Percentiles rank a stretch among this genome's conserved stretches.
Conservation (phyloP, 2,329 filamentous ascomycete species). For the Colletotrichum euphorbiae region DNA sequence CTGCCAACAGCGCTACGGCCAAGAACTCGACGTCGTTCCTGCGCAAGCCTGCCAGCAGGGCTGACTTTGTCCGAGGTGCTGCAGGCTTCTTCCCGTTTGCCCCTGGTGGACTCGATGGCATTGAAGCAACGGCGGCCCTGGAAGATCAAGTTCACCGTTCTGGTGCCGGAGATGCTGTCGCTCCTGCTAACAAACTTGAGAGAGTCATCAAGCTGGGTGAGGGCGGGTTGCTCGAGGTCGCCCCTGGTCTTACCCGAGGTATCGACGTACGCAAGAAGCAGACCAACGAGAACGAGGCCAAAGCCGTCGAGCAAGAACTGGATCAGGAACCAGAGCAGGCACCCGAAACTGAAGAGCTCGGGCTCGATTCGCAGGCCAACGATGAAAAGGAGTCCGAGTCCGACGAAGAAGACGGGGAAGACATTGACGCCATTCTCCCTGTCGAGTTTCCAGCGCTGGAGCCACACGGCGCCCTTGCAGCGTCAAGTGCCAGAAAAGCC, state of each 20-base stretch:
- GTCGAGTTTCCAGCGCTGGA: slow-evolving; percentile 94
- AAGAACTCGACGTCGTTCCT: slow-evolving; percentile 94
- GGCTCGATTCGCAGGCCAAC: slow-evolving; percentile 40
- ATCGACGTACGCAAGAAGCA: slow-evolving; percentile 76
- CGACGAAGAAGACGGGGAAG: slow-evolving; percentile 62
- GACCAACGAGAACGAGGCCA: slow-evolving; percentile 62
- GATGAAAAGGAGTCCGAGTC: slow-evolving; percentile 51
- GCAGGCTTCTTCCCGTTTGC: slow-evolving; percentile 96
- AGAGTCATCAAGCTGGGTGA: slow-evolving; percentile 88
- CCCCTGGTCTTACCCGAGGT: slow-evolving; percentile 85
- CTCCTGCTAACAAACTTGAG: slow-evolving; percentile 71
- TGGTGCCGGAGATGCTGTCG: slow-evolving; percentile 55
- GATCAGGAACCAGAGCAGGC: slow-evolving; percentile 58
- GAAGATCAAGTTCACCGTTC: slow-evolving; percentile 75
- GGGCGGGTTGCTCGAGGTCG: slow-evolving; percentile 81
- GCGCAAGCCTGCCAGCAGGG: slow-evolving; percentile 85
- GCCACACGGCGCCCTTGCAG: slow-evolving; percentile 80
- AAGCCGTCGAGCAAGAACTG: slow-evolving; percentile 57
- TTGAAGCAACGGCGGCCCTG: slow-evolving; percentile 85
- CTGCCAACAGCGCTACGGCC: slow-evolving; percentile 87
- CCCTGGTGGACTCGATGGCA: slow-evolving; percentile 87
- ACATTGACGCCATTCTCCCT: slow-evolving; percentile 88
- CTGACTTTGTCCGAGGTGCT: slow-evolving; percentile 92
- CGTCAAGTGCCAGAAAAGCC: slow-evolving; percentile 77
- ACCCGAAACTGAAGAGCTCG: slow-evolving; percentile 46